Conservation (phyloP, 1,284 basidiomycete species). For the Ceratobasidium theobromae region DNA sequence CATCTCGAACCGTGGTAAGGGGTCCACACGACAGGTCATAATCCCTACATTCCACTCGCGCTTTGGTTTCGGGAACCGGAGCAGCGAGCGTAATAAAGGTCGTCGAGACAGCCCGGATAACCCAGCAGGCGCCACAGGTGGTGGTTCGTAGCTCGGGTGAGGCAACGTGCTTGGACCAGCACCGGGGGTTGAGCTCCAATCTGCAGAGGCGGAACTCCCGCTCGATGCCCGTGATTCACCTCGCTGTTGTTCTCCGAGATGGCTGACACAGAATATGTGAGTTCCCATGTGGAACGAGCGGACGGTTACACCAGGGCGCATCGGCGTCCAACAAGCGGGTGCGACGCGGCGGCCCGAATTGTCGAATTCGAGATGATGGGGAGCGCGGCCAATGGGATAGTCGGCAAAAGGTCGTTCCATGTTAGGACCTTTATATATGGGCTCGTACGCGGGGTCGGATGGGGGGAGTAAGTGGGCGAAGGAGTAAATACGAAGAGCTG, state of each 20-base stretch:
- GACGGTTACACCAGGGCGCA: not conserved
- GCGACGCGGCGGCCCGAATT: constrained; percentile 27
- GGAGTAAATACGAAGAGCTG: constrained; percentile 42
- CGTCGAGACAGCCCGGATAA: not conserved
- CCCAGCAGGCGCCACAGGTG: not conserved
- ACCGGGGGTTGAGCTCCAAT: not conserved
- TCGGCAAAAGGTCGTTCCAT: not conserved
- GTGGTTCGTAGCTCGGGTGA: not conserved
- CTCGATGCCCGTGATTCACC: not conserved
- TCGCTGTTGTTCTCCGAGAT: not conserved
- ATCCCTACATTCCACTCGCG: constrained; percentile 28
- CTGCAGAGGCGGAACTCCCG: too few relatives aligned
- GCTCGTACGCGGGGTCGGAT: constrained; percentile 45
- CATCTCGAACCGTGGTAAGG: constrained; percentile 2
- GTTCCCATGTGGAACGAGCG: constrained; percentile 28
- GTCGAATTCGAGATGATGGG: constrained; percentile 28
- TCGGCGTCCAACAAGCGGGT: constrained; percentile 18
- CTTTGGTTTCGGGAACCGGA: constrained; percentile 15
- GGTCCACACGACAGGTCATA: constrained; percentile 29
- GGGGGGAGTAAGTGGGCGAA: constrained; percentile 42
- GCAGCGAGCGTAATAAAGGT: not conserved
- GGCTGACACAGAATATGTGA: constrained; percentile 24
- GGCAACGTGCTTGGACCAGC: not conserved
- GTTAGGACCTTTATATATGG: not conserved
- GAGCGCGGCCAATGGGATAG: constrained; percentile 11